Evolutionary conservation across 2,329 filamentous ascomycete species (phyloP), one percentile per base, ranked within the genome.

Genomic region (Ceratocystis colombiana): DNA sequence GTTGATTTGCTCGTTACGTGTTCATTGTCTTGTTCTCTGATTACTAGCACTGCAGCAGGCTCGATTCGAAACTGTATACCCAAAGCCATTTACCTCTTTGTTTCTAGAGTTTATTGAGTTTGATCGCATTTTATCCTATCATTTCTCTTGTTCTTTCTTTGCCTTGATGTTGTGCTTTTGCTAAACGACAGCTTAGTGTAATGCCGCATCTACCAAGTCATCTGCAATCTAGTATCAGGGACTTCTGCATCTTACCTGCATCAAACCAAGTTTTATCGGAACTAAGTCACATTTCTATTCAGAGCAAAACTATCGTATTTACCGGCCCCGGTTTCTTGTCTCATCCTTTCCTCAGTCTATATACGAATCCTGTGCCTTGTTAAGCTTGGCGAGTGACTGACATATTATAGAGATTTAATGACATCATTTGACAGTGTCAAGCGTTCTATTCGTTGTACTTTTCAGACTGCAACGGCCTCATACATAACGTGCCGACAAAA

Each of bases 181-280:
- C 30, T 8, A 30, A n/a, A 37, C 17, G 25, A 10, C 25, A n/a
- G 28, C 12, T 50, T 37, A 17, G 55, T 59, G 28, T 33, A 33
- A 37, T 37, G 17, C 55, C 28, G 8, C 28, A 17, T 57, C 53
- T 8, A 57, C 12, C 22, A 30, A 41, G 8, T 57, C 22, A 12
- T 15, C n/a, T 22, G 17, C 20, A 50, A 20, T 12, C 53, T 37
- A 20, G 17, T 7, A 59, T n/a, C 17, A 59, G 55, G 55, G 15
- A 30, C 55, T 59, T 33, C 28, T 33, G 55, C 17, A 20, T 59
- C 55, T 37, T 30, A 59, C 55, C 15, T 37, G 55, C 28, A 59
- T 59, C n/a, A 20, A 15, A n/a, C 25, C 55, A 15, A 25, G 48
- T 53, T 53, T 53, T 53, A 15, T 53, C 2, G 15, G 8, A 53